phyloP scores from a whole-genome alignment of 2,329 filamentous ascomycete species.

The Alternaria gansuensis region DNA sequence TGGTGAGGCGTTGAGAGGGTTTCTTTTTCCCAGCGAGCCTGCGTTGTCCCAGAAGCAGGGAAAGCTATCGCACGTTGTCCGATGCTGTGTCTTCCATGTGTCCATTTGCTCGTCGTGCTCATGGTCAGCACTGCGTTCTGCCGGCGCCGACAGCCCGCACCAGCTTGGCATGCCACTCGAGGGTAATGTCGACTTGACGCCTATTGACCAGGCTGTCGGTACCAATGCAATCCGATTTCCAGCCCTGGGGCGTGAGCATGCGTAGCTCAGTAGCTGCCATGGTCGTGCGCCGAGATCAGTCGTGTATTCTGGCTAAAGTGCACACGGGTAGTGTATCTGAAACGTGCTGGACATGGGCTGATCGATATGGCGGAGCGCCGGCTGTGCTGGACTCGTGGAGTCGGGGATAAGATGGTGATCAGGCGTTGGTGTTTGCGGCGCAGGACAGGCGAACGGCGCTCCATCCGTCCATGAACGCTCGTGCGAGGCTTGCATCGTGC shows the following conservation, averaged over 20 bases:
- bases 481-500: constrained; percentile 12
- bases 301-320: constrained; percentile 24
- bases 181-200: constrained; percentile 7
- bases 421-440: constrained; percentile 18
- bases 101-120: constrained; percentile 5
- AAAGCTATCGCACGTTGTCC: constrained; percentile 12
- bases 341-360: constrained; percentile 18
- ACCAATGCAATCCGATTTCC: constrained; percentile 7
- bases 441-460: constrained; percentile 18
- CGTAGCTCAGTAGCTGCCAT: constrained; percentile 2
- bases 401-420: constrained; percentile 15
- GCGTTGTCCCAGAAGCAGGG: background rate
- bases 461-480: constrained; percentile 15
- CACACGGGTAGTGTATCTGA: constrained; percentile 14
- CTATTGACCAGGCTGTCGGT: constrained; percentile 19
- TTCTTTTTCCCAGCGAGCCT: constrained; percentile 12
- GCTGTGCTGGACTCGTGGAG: background rate
- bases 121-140: constrained; percentile 6
- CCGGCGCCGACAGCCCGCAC: constrained; percentile 15
- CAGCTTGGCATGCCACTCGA: constrained; percentile 3
- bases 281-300: constrained; percentile 8
- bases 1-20: constrained; percentile 11
- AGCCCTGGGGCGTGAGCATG: constrained; percentile 9
- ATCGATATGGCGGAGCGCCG: constrained; percentile 13
- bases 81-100: constrained; percentile 6